Evolutionary conservation across 2,329 filamentous ascomycete genomes (phyloP), one percentile per base, ranked within the genome.

Genomic region (Sclerotinia glacialis): DNA sequence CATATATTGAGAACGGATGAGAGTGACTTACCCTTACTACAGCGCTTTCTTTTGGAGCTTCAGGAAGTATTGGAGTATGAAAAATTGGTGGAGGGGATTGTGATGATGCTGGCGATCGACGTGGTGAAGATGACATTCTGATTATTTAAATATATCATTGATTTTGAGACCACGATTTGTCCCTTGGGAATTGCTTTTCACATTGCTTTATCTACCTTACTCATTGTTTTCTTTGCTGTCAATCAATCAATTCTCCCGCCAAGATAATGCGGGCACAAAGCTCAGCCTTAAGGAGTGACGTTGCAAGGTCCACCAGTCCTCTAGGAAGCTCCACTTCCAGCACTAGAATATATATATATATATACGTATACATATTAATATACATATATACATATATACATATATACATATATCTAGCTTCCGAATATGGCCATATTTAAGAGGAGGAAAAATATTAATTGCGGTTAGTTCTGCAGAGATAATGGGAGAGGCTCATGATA

Each of bases 1-100:
- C 14, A 5, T 34, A 53, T 9, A 18, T 54, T 56, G 31, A 40
- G 18, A 46, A 26, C 16, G 11, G 16, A 64, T 46, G 11, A 12
- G n/a, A 23, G 37, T 28, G 4, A 58, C 72, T 34, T 68, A 75
- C 73, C 68, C 72, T 69, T n/a, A 62, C 67, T 31, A 74, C 31
- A 23, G 69, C 69, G n/a, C 69, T 71, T 59, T 74, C 73, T 52
- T 70, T 72, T 3, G 71, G 71, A 28, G 71, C 68, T 69, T 72
- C 72, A 21, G 66, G 59, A 12, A 69, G 40, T 37, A 56, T 59
- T 34, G 70, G 68, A 21, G 66, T 64, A 18, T 54, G 42, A 21
- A 59, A 53, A 37, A 26, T 47, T 14, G 37, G 23, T 44, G 53
- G 44, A 56, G 62, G 64, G 16, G 52, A 28, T 26, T 53, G 60